Evolutionary conservation across 2,329 filamentous ascomycete genomes (phyloP).

Genomic region (Ophiobolus disseminans): DNA sequence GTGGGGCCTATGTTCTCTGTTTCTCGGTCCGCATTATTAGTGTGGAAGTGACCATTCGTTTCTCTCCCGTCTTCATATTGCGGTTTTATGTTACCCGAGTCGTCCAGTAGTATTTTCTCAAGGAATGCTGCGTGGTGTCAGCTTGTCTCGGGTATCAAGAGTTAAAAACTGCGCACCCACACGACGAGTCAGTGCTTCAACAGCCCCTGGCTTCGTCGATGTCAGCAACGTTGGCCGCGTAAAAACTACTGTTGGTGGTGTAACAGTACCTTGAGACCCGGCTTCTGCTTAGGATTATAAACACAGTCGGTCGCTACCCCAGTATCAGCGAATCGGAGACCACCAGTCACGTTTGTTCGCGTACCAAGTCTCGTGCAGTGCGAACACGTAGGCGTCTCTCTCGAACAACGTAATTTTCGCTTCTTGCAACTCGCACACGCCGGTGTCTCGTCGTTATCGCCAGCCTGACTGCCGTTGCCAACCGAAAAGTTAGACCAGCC

Average conservation of each 20-base stretch:
- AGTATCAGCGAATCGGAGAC: conserved; percentile 13
- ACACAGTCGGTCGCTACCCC: conserved; percentile 35
- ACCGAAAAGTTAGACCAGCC: conserved; percentile 45
- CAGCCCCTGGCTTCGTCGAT: conserved; percentile 37
- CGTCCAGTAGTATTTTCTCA: conserved; percentile 40
- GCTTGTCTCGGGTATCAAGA: conserved; percentile 4
- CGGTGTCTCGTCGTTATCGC: conserved; percentile 38
- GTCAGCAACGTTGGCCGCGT: background rate
- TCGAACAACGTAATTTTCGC: conserved; percentile 41
- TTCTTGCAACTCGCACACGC: conserved; percentile 44
- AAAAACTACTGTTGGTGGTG: too few relatives aligned
- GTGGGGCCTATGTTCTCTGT: background rate
- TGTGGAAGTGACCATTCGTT: background rate
- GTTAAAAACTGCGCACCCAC: conserved; percentile 28
- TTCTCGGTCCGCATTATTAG: background rate
- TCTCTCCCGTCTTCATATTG: conserved; percentile 23
- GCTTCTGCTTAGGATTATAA: conserved; percentile 44
- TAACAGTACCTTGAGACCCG: conserved; percentile 23
- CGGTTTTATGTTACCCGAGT: conserved; percentile 30
- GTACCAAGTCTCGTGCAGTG: conserved; percentile 44
- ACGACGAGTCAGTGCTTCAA: conserved; percentile 43
- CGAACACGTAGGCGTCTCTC: conserved; percentile 40
- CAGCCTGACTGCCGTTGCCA: conserved; percentile 28
- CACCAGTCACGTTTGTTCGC: conserved; percentile 8
- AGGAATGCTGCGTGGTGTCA: conserved; percentile 34